A percentile compares a stretch with the other conserved stretches of the same genome.
phyloP scores from a whole-genome alignment of 192 early-diverging fungal genomes.

The Backusella australiensis region DNA sequence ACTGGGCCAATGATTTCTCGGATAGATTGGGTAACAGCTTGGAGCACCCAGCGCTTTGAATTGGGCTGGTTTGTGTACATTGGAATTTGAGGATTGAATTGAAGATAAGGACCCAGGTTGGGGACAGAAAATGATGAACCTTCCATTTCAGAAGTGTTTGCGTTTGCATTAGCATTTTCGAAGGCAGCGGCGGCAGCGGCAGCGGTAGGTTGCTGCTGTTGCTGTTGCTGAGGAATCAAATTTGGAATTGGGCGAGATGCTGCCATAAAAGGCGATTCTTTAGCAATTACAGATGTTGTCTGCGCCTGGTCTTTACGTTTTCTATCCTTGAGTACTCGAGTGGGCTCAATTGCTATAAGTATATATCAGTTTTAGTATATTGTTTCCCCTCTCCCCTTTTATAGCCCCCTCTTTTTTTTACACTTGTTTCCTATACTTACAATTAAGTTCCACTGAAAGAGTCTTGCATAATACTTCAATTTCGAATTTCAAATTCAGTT shows the following conservation, averaged over 20 bases:
- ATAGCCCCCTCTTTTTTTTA: background rate
- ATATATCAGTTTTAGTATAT: background rate
- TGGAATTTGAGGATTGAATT: conserved; percentile 78
- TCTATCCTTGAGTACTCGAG: background rate
- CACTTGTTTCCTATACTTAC: background rate
- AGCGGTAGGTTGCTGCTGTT: background rate
- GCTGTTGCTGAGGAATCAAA: background rate
- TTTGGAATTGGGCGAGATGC: background rate
- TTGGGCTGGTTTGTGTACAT: conserved; percentile 82
- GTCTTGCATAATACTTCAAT: conserved; percentile 97
- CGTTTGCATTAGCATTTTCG: no score
- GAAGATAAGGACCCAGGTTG: conserved; percentile 65
- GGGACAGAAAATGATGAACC: conserved; percentile 36
- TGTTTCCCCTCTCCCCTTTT: background rate
- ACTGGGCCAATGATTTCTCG: conserved; percentile 75
- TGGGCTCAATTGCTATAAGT: background rate
- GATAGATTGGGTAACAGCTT: conserved; percentile 32
- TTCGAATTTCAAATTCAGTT: conserved; percentile 95
- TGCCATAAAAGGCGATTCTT: background rate
- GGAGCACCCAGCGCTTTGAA: conserved; percentile 84
- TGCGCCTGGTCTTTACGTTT: background rate
- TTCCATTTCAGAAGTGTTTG: background rate
- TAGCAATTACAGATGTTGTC: background rate
- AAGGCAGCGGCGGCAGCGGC: background rate
- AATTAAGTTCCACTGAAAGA: conserved; percentile 77